phyloP scores from a whole-genome alignment of 306 rosid genomes.

The Neltuma alba region DNA sequence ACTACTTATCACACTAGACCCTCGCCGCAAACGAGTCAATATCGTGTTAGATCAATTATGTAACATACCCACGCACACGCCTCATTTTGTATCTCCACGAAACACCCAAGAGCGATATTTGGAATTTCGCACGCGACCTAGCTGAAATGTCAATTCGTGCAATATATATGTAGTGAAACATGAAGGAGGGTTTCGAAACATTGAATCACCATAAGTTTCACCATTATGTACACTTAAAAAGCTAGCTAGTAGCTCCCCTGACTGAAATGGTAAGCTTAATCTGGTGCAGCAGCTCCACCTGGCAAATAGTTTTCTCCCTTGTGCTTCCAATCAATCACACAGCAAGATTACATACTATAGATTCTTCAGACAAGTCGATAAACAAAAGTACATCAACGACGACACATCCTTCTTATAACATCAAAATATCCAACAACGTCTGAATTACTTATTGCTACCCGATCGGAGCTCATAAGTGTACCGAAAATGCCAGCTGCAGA shows the following conservation, averaged over 20 bases:
- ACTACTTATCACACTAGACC: not conserved
- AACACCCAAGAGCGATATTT: not conserved
- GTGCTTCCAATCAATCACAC: constrained; percentile 22
- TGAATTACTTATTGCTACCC: not conserved
- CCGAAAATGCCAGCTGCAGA: constrained; percentile 11
- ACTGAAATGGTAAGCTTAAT: not conserved
- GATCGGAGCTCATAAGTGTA: not conserved
- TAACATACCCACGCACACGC: too few relatives aligned
- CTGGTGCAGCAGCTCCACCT: constrained; percentile 23
- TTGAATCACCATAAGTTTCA: constrained; percentile 15
- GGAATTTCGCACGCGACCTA: not conserved
- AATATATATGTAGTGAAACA: not conserved
- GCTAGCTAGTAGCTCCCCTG: constrained; percentile 2
- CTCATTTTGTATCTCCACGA: not conserved
- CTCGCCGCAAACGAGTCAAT: not conserved
- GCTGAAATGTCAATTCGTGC: not conserved
- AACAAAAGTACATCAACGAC: constrained; percentile 3
- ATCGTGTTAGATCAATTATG: not conserved
- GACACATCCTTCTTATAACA: not conserved
- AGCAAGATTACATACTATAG: constrained; percentile 25
- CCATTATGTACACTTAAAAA: constrained; percentile 35
- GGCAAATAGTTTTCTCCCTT: not conserved
- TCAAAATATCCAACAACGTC: constrained; percentile 23
- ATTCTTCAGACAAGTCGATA: not conserved
- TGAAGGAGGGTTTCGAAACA: not conserved